phyloP scores from a whole-genome alignment of 352 stramenopile species.

The Halophytophthora batemanensis region DNA sequence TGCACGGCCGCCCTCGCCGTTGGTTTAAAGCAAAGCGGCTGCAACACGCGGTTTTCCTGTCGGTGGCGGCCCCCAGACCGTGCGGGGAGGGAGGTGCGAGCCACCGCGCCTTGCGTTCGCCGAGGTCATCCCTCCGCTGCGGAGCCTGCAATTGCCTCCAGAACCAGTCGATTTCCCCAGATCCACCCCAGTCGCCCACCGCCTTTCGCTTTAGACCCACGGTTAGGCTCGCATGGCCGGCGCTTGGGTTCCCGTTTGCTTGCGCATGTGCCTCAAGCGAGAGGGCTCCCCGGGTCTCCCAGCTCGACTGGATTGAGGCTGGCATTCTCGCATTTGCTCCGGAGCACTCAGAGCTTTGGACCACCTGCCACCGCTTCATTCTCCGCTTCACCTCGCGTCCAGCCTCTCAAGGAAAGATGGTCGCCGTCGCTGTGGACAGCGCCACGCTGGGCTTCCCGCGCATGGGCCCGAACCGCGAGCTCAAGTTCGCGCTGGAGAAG shows the following conservation, averaged over 20 bases:
- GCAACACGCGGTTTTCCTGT: constrained; percentile 16
- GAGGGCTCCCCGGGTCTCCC: neutral
- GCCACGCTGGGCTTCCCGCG: constrained; percentile 89
- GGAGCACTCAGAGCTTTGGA: constrained; percentile 26
- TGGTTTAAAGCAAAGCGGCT: neutral
- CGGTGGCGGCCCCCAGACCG: neutral
- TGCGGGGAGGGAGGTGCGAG: neutral
- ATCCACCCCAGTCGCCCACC: too few species aligned
- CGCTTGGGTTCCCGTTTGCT: too few species aligned
- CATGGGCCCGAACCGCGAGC: constrained; percentile 91
- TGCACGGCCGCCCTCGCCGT: neutral
- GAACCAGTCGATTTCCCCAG: too few species aligned
- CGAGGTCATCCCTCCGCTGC: constrained; percentile 2
- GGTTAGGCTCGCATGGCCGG: too few species aligned
- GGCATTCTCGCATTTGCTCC: constrained; percentile 68
- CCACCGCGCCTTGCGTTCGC: neutral
- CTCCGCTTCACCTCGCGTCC: constrained; percentile 21
- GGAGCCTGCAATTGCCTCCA: neutral
- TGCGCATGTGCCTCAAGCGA: too few species aligned
- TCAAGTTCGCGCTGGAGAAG: constrained; percentile 94
- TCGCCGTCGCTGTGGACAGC: constrained; percentile 53
- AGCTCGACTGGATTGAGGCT: too few species aligned
- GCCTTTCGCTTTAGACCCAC: too few species aligned
- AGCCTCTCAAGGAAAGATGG: constrained; percentile 20
- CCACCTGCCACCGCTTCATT: constrained; percentile 5